phyloP scores from a whole-genome alignment of 2,329 filamentous ascomycete genomes.

The Pseudogymnoascus sp. region DNA sequence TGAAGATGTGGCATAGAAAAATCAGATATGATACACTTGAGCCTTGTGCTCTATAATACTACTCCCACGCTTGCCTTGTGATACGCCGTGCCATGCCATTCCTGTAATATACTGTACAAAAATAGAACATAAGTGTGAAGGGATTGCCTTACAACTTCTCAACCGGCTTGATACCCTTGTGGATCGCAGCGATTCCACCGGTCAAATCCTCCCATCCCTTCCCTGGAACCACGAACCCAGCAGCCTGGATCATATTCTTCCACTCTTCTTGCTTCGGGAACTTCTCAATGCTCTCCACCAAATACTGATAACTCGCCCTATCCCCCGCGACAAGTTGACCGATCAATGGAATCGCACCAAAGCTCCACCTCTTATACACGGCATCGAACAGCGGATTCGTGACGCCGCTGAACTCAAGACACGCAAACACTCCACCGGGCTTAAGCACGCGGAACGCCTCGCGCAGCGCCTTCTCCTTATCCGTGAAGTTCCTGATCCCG shows the following conservation, averaged over 20 bases:
- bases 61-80: constrained; percentile 1
- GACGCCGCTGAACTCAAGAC: constrained; percentile 83
- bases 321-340: constrained; percentile 92
- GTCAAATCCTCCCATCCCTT: constrained; percentile 84
- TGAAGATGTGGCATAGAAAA: constrained; percentile 23
- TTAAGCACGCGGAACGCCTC: constrained; percentile 86
- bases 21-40: constrained; percentile 17
- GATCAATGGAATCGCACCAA: constrained; percentile 86
- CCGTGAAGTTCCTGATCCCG: constrained; percentile 93
- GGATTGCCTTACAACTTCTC: constrained; percentile 13
- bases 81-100: constrained; percentile 8
- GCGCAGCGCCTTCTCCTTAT: constrained; percentile 72
- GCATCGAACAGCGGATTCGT: constrained; percentile 69
- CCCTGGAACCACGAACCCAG: constrained; percentile 78
- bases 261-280: constrained; percentile 86
- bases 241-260: constrained; percentile 69
- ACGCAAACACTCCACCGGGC: constrained; percentile 92
- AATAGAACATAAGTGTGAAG: constrained; percentile 1
- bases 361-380: constrained; percentile 92
- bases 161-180: constrained; percentile 83
- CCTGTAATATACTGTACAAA: constrained; percentile 9
- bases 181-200: constrained; percentile 87
- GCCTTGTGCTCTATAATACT: constrained; percentile 17
- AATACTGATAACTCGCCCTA: constrained; percentile 92
- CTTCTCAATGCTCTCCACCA: constrained; percentile 93